These are phyloP conservation scores for Corchorus capsularis DNA, from an alignment of 345 rosid species.

Conservation along the genomic window DNA sequence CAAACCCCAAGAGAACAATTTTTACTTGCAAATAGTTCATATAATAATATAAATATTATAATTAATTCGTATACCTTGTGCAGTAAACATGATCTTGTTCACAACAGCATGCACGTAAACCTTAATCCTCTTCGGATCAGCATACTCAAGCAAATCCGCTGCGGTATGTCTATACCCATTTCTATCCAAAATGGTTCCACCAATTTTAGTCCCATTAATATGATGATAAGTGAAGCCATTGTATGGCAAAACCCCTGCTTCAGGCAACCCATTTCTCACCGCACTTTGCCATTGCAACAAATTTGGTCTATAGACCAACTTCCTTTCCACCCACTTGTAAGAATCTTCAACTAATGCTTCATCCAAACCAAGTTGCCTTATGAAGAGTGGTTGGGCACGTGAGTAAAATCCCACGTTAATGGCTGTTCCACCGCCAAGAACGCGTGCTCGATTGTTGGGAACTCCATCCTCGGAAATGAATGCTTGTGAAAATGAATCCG, in stretches of 20 bases:
- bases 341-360: constrained; percentile 45
- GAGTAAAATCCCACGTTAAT: constrained; percentile 74
- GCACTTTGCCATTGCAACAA: constrained; percentile 61
- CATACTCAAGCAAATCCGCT: constrained; percentile 71
- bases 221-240: constrained; percentile 67
- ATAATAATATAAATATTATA: too few species aligned
- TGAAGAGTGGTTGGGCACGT: constrained; percentile 37
- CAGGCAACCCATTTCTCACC: constrained; percentile 63
- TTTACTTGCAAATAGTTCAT: too few species aligned
- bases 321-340: constrained; percentile 69
- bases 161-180: constrained; percentile 70
- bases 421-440: constrained; percentile 74
- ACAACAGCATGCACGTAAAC: constrained; percentile 67
- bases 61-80: constrained; percentile 27
- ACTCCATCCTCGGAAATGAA: constrained; percentile 29
- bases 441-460: constrained; percentile 61
- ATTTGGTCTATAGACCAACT: constrained; percentile 50
- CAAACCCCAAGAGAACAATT: too few species aligned
- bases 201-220: constrained; percentile 55
- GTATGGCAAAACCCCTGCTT: constrained; percentile 55
- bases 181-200: constrained; percentile 62
- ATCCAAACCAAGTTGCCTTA: constrained; percentile 40
- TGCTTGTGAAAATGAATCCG: constrained; percentile 46
- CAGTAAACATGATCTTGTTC: constrained; percentile 45
- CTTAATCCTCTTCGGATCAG: constrained; percentile 37